A percentile compares a stretch with the other conserved stretches of the same genome.
phyloP scores from a whole-genome alignment of 2,329 filamentous ascomycete species.

The Anisogramma anomala region DNA sequence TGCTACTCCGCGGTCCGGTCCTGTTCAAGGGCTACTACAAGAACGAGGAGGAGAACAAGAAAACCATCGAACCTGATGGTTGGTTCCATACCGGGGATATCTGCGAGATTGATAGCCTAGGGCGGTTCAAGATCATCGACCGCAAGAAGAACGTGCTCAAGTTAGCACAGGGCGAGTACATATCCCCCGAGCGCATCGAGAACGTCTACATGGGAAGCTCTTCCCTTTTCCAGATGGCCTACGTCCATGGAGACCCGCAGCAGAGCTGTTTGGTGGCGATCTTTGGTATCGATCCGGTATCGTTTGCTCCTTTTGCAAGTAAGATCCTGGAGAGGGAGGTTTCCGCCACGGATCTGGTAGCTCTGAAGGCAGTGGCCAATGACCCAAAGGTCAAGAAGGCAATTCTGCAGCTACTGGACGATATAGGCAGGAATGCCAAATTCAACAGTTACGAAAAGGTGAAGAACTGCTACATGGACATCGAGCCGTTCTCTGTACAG shows the following conservation, averaged over 20 bases:
- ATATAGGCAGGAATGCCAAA: conserved; percentile 69
- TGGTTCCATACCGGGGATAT: conserved; percentile 98
- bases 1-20: conserved; percentile 69
- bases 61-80: conserved; percentile 72
- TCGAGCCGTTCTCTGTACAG: conserved; percentile 88
- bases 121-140: conserved; percentile 87
- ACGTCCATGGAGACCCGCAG: conserved; percentile 79
- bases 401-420: conserved; percentile 67
- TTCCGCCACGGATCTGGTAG: conserved; percentile 49
- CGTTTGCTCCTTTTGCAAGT: conserved; percentile 70
- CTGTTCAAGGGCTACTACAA: conserved; percentile 83
- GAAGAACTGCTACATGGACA: conserved; percentile 56
- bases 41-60: conserved; percentile 76
- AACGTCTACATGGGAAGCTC: conserved; percentile 82
- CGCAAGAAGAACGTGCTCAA: conserved; percentile 99
- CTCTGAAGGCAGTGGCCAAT: conserved; percentile 52
- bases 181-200: conserved; percentile 93
- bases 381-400: conserved; percentile 63
- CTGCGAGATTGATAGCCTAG: conserved; percentile 68
- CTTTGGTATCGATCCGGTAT: conserved; percentile 76
- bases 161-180: conserved; percentile 93
- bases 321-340: conserved; percentile 63
- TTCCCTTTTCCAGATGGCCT: conserved; percentile 66
- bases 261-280: conserved; percentile 75
- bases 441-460: conserved; percentile 88